Base-by-base conservation (phyloP, 257 asterid species). In the Solanum piurae region DNA sequence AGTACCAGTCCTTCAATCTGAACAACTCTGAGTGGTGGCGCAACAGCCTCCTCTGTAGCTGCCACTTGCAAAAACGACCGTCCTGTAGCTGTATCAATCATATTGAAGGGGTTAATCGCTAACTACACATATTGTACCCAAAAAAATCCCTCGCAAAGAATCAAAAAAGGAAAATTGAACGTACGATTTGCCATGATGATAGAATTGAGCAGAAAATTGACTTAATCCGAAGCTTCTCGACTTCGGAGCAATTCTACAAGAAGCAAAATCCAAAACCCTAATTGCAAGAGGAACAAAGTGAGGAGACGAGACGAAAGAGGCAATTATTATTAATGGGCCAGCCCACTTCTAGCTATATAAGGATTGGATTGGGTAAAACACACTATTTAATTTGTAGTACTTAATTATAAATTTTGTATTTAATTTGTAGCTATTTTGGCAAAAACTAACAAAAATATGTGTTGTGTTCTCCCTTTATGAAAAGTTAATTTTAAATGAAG, bases 1-100 rank as follows among this genome's bases (percentile, higher is more conserved):
- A 92, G 33, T 93, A 97, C 99, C 96, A 97, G 88, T 86, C 98
- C 99, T 92, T 97, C 99, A 90, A 97, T 97, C 94, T 97, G 99
- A 44, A 97, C 99, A 29, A 94, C 98, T 89, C 98, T 94, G 88
- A 97, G 94, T 33, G 98, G 98, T 83, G 98, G 94, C 62, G 97
- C 89, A 12, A 84, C 84, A 14, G 89, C 93, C 92, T 95, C 99
- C 93, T 97, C 99, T 21, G 98, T 91, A 42, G 90, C 94, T 25
- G 98, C 99, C 58, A 91, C 99, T 92, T 97, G 99, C 90, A 97
- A 88, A 91, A 97, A 97, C 88, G 99, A 97, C 55, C 97, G 87
- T 75, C 93, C 31, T 52, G 90, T 87, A 68, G 95, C 98, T 94
- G 94, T 88, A 88, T 46, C 86, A 66, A 80, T 87, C 76, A 13